Base-by-base conservation (phyloP, 164 flowering plant genomes). In the Macadamia tetraphylla region DNA sequence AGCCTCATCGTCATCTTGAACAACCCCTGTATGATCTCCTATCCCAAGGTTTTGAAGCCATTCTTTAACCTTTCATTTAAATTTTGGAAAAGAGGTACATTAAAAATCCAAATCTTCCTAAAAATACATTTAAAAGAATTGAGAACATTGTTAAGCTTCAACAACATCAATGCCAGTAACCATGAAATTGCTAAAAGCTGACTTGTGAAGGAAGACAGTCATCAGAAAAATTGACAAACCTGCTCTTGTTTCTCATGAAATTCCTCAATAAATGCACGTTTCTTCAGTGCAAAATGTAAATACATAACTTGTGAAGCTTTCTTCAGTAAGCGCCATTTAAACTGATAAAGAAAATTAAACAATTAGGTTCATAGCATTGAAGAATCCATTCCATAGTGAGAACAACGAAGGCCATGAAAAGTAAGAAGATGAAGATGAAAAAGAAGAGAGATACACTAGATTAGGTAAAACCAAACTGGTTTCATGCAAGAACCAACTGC, bases 31-130 rank as follows among this genome's bases (percentile, higher is more conserved):
- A 43, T 89, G 89, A 67, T 92, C 99, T 75, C 92, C 99, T 64
- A 95, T 85, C 71, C 99, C 99, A 67, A 92, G 80, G 76, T 85
- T 92, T 86, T 89, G 98, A 79, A 95, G 99, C 97, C 98, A 95
- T 80, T 95, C 99, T 88, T 80, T 92, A 73, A 91, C 96, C 99
- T 95, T 85, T 72, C 70, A 82, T 73, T 66, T 40, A 62, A 75
- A 73, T n/a, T 14, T 53, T 53, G 57, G 15, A 53, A 14, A 8
- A 17, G 15, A 53, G 14, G 6, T 53, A 53, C 13, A 53, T 53
- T 1, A 14, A 53, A 53, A 53, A 14, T 6, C 9, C 9, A 46
- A 53, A 53, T 53, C 18, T 53, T 53, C 15, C 57, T 14, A 14
- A 53, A 53, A 0, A 53, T 17, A 53, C 1, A 53, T 14, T 53